Conservation (phyloP, 805 yeast species). For the Debaryomyces hansenii region DNA sequence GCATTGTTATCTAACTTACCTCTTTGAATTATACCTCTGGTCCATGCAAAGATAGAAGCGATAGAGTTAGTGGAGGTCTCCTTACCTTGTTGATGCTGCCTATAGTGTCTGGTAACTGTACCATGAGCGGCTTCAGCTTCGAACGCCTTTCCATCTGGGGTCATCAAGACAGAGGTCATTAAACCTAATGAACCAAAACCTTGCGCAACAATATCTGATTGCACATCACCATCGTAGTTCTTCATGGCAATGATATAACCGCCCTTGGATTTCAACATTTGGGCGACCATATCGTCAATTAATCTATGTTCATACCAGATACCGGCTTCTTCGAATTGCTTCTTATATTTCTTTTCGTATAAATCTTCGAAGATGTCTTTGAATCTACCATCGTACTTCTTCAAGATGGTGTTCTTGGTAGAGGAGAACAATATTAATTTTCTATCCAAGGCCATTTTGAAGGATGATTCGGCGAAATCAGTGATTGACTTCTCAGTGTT, state of each 20-base stretch:
- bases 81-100: constrained; percentile 94
- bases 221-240: constrained; percentile 98
- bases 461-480: constrained; percentile 92
- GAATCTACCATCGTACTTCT: constrained; percentile 92
- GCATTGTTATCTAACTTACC: constrained; percentile 87
- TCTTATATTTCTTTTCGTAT: constrained; percentile 68
- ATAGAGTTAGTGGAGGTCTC: constrained; percentile 97
- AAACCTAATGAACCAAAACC: constrained; percentile 96
- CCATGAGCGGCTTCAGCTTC: constrained; percentile 99
- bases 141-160: constrained; percentile 96
- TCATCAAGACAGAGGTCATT: constrained; percentile 94
- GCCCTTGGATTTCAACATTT: constrained; percentile 94
- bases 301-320: constrained; percentile 96
- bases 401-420: constrained; percentile 92
- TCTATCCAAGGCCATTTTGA: constrained; percentile 80
- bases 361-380: constrained; percentile 88
- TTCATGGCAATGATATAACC: constrained; percentile 95
- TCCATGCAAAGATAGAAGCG: constrained; percentile 97
- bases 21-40: constrained; percentile 90
- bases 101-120: constrained; percentile 94
- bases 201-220: constrained; percentile 95
- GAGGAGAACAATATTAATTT: constrained; percentile 80
- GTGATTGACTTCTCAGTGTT: constrained; percentile 88
- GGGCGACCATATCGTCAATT: constrained; percentile 98
- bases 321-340: constrained; percentile 71